Conservation (phyloP, 352 stramenopile genomes). For the Pythium angustatum region DNA sequence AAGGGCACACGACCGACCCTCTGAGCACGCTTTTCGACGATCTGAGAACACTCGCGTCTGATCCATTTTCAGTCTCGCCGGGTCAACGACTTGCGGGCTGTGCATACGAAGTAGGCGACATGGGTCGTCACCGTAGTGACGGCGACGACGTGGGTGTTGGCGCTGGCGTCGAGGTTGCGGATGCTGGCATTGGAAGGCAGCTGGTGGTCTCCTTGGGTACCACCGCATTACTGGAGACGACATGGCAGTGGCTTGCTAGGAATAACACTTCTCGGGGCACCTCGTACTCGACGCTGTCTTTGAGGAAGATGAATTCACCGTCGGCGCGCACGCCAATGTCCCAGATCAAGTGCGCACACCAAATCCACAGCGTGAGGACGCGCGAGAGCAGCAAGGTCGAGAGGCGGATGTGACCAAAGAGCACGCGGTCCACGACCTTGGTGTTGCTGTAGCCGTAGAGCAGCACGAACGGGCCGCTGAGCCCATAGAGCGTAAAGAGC, state of each 20-base stretch:
- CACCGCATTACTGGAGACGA: constrained; percentile 1
- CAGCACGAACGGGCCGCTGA: constrained; percentile 23
- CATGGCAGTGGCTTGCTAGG: neutral
- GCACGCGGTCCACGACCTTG: constrained; percentile 11
- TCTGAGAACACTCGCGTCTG: constrained; percentile 8
- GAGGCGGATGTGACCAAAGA: constrained; percentile 7
- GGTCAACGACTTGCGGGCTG: too few species aligned
- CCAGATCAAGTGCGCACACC: constrained; percentile 33
- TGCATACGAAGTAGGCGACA: too few species aligned
- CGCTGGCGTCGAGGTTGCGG: neutral
- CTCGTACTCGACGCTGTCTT: constrained; percentile 31
- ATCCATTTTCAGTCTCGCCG: too few species aligned
- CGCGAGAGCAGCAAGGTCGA: constrained; percentile 28
- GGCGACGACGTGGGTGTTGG: neutral
- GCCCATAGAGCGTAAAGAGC: constrained; percentile 31
- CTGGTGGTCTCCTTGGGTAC: neutral
- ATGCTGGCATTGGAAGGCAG: neutral
- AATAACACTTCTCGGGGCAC: constrained; percentile 1
- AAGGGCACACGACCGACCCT: constrained; percentile 5
- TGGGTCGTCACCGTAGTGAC: neutral
- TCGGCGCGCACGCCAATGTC: constrained; percentile 34
- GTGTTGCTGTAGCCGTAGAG: constrained; percentile 32
- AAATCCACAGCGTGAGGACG: constrained; percentile 33
- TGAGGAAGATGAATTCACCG: constrained; percentile 32
- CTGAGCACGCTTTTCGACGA: neutral